Evolutionary conservation across 257 asterid species (phyloP), one percentile per base, ranked within the genome.

Genomic region (Lycium barbarum): DNA sequence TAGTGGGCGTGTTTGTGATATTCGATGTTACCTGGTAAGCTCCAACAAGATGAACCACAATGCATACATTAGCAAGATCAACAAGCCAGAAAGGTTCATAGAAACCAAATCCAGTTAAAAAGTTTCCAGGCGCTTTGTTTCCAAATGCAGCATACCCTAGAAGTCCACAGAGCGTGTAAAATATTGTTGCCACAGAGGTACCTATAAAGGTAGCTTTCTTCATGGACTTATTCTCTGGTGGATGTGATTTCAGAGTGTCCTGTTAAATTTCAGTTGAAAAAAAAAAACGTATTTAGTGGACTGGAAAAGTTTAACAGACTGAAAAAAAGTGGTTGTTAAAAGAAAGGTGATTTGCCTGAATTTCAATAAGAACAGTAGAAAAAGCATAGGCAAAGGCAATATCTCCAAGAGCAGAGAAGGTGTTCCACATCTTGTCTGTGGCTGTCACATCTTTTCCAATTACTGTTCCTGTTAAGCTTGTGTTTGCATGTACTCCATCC

Each of bases 141-240:
- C 98, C 98, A 33, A 94, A 93, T 18, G 98, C 97, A 36, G 92
- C 91, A 68, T 94, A 94, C 5, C 98, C 98, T 7, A 91, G 2
- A 8, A 90, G 59, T 38, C 97, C 97, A 78, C 97, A 94, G 0
- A 86, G 81, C 85, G 85, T 86, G 88, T 94, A 94, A 81, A 93
- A 94, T 1, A 82, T 0, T 6, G 96, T 88, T 26, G 97, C 86
- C 63, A 91, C 66, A 1, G 86, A 47, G 68, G 88, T 91, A 18
- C 92, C 95, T 1, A 83, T 6, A 1, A 81, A 76, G 3, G 93
- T 36, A 18, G 93, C 96, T 20, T 79, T 83, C 61, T 92, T 94
- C 96, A 94, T 94, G 45, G 90, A 90, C 57, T 43, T 80, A 35
- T 82, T 92, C 88, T 93, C 98, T 9, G 91, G 85, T 11, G 72